Conservation (phyloP, 495 filamentous ascomycete genomes). For the Tuber brumale region DNA sequence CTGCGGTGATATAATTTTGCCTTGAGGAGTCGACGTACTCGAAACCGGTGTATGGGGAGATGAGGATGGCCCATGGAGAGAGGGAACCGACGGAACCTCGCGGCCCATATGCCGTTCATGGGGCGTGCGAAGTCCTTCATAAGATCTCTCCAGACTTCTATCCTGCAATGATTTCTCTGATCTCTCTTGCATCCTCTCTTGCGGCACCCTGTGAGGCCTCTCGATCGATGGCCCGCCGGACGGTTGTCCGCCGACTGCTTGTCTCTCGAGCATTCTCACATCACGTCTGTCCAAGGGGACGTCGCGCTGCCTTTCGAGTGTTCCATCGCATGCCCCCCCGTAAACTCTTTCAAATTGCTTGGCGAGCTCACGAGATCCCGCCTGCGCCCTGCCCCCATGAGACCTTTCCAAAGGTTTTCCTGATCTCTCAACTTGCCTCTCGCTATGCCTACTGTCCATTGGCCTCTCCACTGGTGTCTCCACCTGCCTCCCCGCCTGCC, state of each 20-base stretch:
- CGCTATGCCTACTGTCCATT: constrained; percentile 2
- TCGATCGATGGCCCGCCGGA: background rate
- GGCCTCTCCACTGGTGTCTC: constrained; percentile 11
- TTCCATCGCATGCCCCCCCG: constrained; percentile 1
- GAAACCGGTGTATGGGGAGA: background rate
- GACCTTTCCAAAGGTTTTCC: constrained; percentile 5
- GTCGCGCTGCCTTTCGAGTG: constrained; percentile 6
- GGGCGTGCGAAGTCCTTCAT: constrained; percentile 9
- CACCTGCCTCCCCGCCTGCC: constrained; percentile 2
- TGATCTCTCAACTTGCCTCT: background rate
- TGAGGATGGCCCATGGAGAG: background rate
- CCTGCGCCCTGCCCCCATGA: constrained; percentile 8
- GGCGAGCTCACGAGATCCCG: constrained; percentile 4
- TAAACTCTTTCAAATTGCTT: constrained; percentile 4
- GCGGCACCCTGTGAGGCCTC: background rate
- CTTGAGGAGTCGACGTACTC: background rate
- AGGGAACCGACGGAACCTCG: background rate
- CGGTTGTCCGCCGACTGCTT: background rate
- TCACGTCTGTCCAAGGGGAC: background rate
- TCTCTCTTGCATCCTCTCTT: constrained; percentile 9
- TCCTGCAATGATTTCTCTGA: constrained; percentile 8
- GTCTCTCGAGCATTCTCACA: background rate
- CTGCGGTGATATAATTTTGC: constrained; percentile 14
- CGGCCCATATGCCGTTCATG: constrained; percentile 2
- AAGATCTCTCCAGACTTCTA: constrained; percentile 4